Evolutionary conservation across 495 filamentous ascomycete species (phyloP).

Genomic region (Penicillium silybi): DNA sequence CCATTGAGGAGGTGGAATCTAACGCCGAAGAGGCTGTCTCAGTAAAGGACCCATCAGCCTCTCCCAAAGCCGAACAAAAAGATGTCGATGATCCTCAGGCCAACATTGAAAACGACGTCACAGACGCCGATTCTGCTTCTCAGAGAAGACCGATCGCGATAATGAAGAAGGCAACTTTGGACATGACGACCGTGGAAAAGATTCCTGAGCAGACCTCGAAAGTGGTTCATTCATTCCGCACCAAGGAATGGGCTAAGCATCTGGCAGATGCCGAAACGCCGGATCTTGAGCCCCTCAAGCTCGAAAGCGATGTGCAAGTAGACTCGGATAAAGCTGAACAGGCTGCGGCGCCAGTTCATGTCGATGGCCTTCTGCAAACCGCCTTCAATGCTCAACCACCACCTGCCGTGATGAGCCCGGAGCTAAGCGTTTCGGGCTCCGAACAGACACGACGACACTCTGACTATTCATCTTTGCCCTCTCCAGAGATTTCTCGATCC

Average conservation of each 20-base stretch:
- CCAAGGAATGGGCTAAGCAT: constrained; percentile 97
- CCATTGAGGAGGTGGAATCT: neutral
- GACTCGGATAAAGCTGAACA: constrained; percentile 38
- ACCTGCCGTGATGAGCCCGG: constrained; percentile 30
- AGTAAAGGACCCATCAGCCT: neutral
- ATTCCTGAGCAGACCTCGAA: constrained; percentile 53
- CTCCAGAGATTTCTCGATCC: constrained; percentile 5
- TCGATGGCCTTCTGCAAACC: constrained; percentile 68
- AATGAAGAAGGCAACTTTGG: constrained; percentile 12
- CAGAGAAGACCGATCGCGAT: neutral
- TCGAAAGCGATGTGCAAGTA: constrained; percentile 31
- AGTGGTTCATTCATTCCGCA: constrained; percentile 77
- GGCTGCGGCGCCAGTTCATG: constrained; percentile 55
- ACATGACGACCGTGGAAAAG: constrained; percentile 32
- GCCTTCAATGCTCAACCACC: constrained; percentile 45
- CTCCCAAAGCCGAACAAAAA: neutral
- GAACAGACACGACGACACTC: constrained; percentile 17
- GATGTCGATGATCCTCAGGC: neutral
- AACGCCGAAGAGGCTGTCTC: neutral
- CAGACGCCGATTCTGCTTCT: neutral
- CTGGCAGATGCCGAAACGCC: constrained; percentile 72
- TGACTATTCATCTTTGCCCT: neutral
- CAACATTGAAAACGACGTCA: neutral
- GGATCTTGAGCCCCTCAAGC: constrained; percentile 58
- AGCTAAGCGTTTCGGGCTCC: constrained; percentile 8